Evolutionary conservation across 2,329 filamentous ascomycete genomes (phyloP).

Genomic region (Lasiodiplodia citricola): DNA sequence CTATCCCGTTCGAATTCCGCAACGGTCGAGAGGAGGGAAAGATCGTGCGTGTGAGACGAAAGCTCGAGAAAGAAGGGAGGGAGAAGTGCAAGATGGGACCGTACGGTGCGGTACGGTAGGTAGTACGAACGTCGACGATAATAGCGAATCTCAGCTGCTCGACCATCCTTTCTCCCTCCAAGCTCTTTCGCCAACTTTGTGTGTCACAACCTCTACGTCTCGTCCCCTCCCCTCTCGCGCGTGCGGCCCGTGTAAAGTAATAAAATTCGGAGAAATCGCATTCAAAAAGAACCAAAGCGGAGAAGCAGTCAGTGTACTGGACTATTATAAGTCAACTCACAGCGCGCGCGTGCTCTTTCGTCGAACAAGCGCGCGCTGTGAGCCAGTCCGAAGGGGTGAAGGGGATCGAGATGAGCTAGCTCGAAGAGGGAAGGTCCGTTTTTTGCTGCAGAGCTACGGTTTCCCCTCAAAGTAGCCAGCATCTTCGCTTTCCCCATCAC

Average conservation of each 20-base stretch:
- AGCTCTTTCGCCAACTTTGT: too few relatives aligned
- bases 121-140: too few relatives aligned
- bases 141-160: too few relatives aligned
- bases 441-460: neutral
- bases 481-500: neutral
- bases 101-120: too few relatives aligned
- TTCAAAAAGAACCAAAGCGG: neutral
- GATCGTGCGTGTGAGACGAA: too few relatives aligned
- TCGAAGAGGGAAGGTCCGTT: neutral
- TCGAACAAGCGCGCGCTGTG: neutral
- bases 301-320: neutral
- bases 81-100: too few relatives aligned
- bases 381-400: neutral
- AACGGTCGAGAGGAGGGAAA: too few relatives aligned
- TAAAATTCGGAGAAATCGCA: neutral
- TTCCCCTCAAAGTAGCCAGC: neutral
- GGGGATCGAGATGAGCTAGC: neutral
- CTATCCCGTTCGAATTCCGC: too few relatives aligned
- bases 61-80: too few relatives aligned
- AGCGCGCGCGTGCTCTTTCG: too few relatives aligned
- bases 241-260: neutral
- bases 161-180: too few relatives aligned
- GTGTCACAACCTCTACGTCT: neutral
- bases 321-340: neutral
- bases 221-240: neutral